A percentile compares a stretch with the other conserved stretches of the same genome.
Conservation (phyloP, 2,329 filamentous ascomycete genomes). For the Curvularia lunata region DNA sequence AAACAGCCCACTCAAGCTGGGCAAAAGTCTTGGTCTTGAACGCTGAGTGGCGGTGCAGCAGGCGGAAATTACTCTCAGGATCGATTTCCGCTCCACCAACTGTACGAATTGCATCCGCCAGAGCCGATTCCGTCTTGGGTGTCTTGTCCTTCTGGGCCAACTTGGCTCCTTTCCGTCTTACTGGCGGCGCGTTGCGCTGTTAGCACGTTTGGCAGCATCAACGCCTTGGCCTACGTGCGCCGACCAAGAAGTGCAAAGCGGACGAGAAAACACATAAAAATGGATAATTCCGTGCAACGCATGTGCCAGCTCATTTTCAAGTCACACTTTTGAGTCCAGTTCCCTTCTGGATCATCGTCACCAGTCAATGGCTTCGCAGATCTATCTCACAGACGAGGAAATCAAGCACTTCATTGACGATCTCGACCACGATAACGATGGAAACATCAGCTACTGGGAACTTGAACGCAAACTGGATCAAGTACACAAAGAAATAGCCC, state of each 20-base stretch:
- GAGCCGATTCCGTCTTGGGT: conserved; percentile 29
- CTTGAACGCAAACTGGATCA: conserved; percentile 61
- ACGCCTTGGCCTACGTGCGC: conserved; percentile 40
- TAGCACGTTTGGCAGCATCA: conserved; percentile 11
- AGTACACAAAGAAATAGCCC: conserved; percentile 59
- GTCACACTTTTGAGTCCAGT: not conserved
- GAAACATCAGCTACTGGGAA: conserved; percentile 60
- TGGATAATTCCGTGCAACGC: not conserved
- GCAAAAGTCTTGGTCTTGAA: conserved; percentile 17
- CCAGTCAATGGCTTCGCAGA: conserved; percentile 32
- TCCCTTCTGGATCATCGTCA: not conserved
- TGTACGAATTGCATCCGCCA: conserved; percentile 15
- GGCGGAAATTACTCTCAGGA: conserved; percentile 8
- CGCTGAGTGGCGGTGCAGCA: conserved; percentile 12
- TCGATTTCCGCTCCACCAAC: conserved; percentile 24
- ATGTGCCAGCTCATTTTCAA: conserved; percentile 2
- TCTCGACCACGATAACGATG: conserved; percentile 60
- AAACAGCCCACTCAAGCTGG: conserved; percentile 2
- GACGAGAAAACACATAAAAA: conserved; percentile 9
- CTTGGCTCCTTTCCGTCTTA: conserved; percentile 17
- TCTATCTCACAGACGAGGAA: conserved; percentile 54
- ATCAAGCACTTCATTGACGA: conserved; percentile 61
- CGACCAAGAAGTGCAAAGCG: conserved; percentile 17
- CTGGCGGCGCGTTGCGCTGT: conserved; percentile 16
- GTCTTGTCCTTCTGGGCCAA: conserved; percentile 33